Percentiles rank a stretch among this genome's conserved stretches.
Evolutionary conservation across 179 eudicot genomes (phyloP).

Genomic region (Silene noctiflora): DNA sequence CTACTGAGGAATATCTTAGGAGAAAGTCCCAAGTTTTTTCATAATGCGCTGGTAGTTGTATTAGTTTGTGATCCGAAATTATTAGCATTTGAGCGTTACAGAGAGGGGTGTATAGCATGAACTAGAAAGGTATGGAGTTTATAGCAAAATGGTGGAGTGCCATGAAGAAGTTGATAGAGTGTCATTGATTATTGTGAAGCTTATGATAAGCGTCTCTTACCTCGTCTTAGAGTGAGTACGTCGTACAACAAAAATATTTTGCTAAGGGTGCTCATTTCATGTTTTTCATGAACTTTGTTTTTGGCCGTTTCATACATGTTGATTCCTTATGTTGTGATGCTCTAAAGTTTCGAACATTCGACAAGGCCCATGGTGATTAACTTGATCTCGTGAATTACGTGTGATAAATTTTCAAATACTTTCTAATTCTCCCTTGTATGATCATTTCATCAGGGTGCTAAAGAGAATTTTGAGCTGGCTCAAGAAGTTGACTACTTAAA

Average conservation of each 20-base stretch:
- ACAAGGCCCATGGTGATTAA: not conserved
- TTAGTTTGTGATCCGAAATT: not conserved
- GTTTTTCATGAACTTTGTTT: not conserved
- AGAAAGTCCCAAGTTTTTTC: conserved; percentile 21
- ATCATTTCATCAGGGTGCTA: conserved; percentile 59
- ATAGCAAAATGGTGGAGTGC: conserved; percentile 97
- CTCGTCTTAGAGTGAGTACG: conserved; percentile 67
- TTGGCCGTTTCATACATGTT: not conserved
- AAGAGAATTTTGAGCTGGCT: conserved; percentile 92
- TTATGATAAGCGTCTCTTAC: conserved; percentile 77
- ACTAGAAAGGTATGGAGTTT: conserved; percentile 79
- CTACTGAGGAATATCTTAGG: conserved; percentile 29
- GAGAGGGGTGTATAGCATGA: conserved; percentile 85
- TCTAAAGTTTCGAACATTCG: not conserved
- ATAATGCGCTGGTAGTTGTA: conserved; percentile 9
- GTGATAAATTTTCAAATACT: too few species aligned
- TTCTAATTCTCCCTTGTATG: conserved; percentile 1
- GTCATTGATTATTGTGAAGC: conserved; percentile 78
- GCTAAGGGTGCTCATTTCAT: not conserved
- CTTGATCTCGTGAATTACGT: not conserved
- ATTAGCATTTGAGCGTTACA: conserved; percentile 24
- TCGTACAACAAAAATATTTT: not conserved
- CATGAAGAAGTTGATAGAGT: conserved; percentile 94
- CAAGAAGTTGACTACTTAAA: conserved; percentile 76
- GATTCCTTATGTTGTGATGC: not conserved